Base-by-base conservation (phyloP, 2,329 filamentous ascomycete genomes). In the Apiospora rasikravindrae region DNA sequence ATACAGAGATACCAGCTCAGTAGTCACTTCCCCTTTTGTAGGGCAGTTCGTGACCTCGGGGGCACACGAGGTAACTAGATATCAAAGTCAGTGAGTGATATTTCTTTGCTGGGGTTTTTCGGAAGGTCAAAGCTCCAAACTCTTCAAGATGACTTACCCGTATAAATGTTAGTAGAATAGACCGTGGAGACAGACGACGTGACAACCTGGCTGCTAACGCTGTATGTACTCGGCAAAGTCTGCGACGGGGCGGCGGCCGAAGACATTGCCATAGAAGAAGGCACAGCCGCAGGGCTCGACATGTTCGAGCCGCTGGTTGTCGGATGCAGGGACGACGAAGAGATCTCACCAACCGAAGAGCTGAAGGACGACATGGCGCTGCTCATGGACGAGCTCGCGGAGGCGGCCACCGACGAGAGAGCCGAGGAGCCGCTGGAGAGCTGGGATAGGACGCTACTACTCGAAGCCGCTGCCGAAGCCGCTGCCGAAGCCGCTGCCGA, bases 1-100 rank as follows among this genome's bases (percentile, higher is more conserved):
- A 37, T 80, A 80, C 67, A 80, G 29, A 0, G 78, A 79, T 37
- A 80, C 74, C 19, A 78, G 72, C 67, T 80, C 78, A 1, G 78
- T 80, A 10, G 79, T 80, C 8, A 79, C 77, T 69, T 76, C 73
- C 14, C 78, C 78, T 42, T 77, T 26, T 45, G 73, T 77, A 42
- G 79, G 77, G 66, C 79, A 80, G 67, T 79, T 73, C 26, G 73
- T 78, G 13, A 79, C 76, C 7, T 73, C 73, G 2, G 77, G 74
- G 1, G 77, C 61, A 68, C 78, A 79, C 24, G 77, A 78, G 8
- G 77, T 78, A n/a, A 78, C 53, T 61, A 37, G 6, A 13, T 1
- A 37, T 37, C 1, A 61, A 61, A 29, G 29, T 40, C n/a, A 61
- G 53, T 22, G 37, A 22, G 53, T 29, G 16, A 22, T 19, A 8